phyloP scores from a whole-genome alignment of 1,284 basidiomycete genomes.

The Somion occarium region DNA sequence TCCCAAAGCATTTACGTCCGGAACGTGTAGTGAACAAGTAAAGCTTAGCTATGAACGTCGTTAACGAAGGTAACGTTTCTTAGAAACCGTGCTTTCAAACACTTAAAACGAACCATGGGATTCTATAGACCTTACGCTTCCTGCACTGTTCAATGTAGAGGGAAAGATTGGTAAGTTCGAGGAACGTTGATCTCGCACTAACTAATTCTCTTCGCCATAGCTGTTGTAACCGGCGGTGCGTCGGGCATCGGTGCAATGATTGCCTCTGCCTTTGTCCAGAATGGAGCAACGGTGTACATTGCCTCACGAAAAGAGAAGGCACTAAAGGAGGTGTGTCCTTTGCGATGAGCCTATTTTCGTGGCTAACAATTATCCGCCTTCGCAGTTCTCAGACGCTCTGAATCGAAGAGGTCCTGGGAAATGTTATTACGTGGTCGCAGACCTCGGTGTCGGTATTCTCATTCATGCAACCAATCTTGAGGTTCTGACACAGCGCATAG shows the following conservation, averaged over 20 bases:
- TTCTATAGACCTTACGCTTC: conserved; percentile 48
- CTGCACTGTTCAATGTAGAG: conserved; percentile 67
- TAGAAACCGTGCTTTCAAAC: no score
- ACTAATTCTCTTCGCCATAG: conserved; percentile 31
- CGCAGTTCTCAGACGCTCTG: conserved; percentile 54
- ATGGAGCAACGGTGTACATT: conserved; percentile 62
- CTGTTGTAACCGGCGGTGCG: conserved; percentile 77
- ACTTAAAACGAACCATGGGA: no score
- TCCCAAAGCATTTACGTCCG: no score
- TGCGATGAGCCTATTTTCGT: no score
- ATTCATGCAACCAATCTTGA: background rate
- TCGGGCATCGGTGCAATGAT: conserved; percentile 82
- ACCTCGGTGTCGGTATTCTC: conserved; percentile 53
- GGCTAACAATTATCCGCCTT: no score
- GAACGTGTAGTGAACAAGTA: no score
- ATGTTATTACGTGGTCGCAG: conserved; percentile 69
- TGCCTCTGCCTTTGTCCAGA: conserved; percentile 73
- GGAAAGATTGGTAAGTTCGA: conserved; percentile 63
- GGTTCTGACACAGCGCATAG: background rate
- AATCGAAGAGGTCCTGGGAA: conserved; percentile 54
- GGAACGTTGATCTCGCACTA: background rate
- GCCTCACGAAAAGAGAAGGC: conserved; percentile 78
- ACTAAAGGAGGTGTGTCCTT: conserved; percentile 59
- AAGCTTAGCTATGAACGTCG: no score
- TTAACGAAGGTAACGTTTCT: no score